Conservation (phyloP, 1,284 basidiomycete genomes). For the Exobasidium rhododendri region DNA sequence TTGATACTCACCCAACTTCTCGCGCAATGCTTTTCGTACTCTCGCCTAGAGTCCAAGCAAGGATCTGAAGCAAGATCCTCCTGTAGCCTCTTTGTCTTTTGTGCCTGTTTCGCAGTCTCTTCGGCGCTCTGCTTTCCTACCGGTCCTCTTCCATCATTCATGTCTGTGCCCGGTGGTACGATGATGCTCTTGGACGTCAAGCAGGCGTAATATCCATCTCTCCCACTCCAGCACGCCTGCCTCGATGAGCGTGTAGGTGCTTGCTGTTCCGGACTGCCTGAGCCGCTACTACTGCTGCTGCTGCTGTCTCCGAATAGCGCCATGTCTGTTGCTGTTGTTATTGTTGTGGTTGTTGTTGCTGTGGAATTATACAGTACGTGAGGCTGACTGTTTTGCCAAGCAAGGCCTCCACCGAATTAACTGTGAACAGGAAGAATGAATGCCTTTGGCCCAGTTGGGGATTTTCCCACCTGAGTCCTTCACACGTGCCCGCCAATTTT, state of each 20-base stretch:
- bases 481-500: too few species aligned
- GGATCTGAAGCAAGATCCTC: constrained; percentile 40
- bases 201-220: constrained; percentile 50
- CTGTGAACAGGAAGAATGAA: too few species aligned
- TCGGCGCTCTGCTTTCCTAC: constrained; percentile 23
- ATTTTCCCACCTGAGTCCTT: too few species aligned
- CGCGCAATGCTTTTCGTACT: constrained; percentile 47
- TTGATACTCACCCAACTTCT: constrained; percentile 51
- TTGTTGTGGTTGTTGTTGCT: background rate
- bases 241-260: constrained; percentile 40
- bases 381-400: too few species aligned
- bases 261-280: background rate
- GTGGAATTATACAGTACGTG: too few species aligned
- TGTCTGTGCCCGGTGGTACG: constrained; percentile 51
- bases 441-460: too few species aligned
- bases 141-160: constrained; percentile 40
- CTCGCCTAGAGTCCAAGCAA: constrained; percentile 33
- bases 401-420: too few species aligned
- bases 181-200: constrained; percentile 34
- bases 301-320: background rate
- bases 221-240: constrained; percentile 46
- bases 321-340: constrained; percentile 1
- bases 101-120: constrained; percentile 21
- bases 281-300: background rate
- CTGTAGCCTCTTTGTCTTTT: constrained; percentile 19